Percentiles rank a stretch among this genome's conserved stretches.
Conservation (phyloP, 2,329 filamentous ascomycete genomes). For the Cytospora piceae region DNA sequence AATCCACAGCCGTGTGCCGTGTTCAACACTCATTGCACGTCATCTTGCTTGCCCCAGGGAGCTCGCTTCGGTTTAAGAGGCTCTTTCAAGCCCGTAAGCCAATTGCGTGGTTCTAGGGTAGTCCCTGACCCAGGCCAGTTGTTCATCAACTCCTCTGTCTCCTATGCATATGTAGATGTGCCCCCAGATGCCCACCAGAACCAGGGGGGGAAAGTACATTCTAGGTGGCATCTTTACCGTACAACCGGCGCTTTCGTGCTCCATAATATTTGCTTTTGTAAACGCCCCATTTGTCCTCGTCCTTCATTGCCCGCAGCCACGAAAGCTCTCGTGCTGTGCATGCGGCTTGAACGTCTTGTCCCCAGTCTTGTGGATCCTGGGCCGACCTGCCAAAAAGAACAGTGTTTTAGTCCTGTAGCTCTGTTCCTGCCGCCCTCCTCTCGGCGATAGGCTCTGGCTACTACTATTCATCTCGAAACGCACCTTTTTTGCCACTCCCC, state of each 20-base stretch:
- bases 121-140: constrained; percentile 26
- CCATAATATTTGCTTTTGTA: constrained; percentile 22
- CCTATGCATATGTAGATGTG: constrained; percentile 15
- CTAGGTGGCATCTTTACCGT: constrained; percentile 11
- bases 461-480: constrained; percentile 26
- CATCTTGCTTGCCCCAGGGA: constrained; percentile 12
- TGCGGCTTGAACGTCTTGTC: constrained; percentile 25
- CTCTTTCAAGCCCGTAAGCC: constrained; percentile 21
- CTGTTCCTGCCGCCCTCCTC: constrained; percentile 26
- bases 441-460: constrained; percentile 24
- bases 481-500: constrained; percentile 23
- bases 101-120: constrained; percentile 24
- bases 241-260: constrained; percentile 13
- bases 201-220: constrained; percentile 1
- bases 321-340: constrained; percentile 20
- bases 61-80: constrained; percentile 10
- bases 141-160: constrained; percentile 22
- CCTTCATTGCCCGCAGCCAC: constrained; percentile 21
- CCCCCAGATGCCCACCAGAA: constrained; percentile 19
- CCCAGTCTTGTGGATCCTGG: constrained; percentile 30
- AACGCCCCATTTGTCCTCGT: constrained; percentile 24
- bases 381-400: constrained; percentile 25
- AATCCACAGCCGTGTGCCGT: constrained; percentile 20
- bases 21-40: constrained; percentile 23
- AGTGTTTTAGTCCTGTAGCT: constrained; percentile 26